Evolutionary conservation across 1,139 yeast species (phyloP).

Genomic region (Hyphopichia buzzinii): DNA sequence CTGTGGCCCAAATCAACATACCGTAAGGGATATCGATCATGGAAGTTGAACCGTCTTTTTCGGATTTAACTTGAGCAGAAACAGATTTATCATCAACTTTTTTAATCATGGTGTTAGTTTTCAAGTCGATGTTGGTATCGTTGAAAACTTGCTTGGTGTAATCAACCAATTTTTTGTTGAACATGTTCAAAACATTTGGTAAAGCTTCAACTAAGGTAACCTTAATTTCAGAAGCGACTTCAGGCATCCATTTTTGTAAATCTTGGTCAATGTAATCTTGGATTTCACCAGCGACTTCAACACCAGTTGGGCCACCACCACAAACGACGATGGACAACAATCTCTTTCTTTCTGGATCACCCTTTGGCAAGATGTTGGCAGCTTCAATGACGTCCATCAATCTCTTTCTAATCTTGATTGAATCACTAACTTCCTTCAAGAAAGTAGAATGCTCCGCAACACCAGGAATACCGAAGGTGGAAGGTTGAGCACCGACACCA

Average conservation of each 20-base stretch:
- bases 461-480: conserved; percentile 92
- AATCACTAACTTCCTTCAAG: conserved; percentile 83
- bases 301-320: conserved; percentile 98
- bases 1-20: conserved; percentile 94
- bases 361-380: conserved; percentile 72
- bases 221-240: conserved; percentile 72
- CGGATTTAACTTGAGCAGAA: conserved; percentile 66
- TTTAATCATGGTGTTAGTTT: conserved; percentile 85
- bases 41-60: conserved; percentile 58
- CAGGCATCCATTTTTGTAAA: conserved; percentile 85
- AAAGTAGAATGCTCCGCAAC: conserved; percentile 83
- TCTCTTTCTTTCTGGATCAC: conserved; percentile 77
- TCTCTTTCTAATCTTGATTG: conserved; percentile 71
- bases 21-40: conserved; percentile 76
- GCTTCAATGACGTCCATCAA: conserved; percentile 81
- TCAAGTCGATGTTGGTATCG: conserved; percentile 74
- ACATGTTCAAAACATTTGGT: conserved; percentile 86
- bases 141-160: conserved; percentile 82
- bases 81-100: conserved; percentile 69
- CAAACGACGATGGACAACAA: conserved; percentile 82
- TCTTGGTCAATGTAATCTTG: conserved; percentile 94
- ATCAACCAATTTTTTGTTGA: conserved; percentile 77
- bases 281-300: conserved; percentile 92
- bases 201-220: conserved; percentile 87
- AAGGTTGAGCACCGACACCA: conserved; percentile 91